Evolutionary conservation across 371 early-diverging fungal species (phyloP).

Genomic region (Mortierella sp.): DNA sequence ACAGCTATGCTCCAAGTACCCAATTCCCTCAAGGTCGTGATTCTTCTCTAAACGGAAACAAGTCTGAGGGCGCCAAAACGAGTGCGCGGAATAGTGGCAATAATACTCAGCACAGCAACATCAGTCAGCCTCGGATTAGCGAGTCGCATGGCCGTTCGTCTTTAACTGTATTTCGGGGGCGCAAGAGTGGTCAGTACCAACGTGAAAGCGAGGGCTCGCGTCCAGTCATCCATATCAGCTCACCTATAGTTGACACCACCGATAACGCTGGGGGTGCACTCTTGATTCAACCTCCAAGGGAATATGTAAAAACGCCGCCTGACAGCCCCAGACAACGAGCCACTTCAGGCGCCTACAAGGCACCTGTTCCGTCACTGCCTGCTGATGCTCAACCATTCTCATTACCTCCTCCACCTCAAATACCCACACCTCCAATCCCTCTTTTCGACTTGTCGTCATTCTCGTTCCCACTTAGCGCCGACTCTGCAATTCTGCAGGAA

Average conservation of each 20-base stretch:
- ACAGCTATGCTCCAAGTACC: constrained; percentile 8
- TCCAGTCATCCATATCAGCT: constrained; percentile 24
- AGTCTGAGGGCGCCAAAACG: background rate
- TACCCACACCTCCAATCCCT: constrained; percentile 6
- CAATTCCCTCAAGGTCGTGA: background rate
- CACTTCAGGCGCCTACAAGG: constrained; percentile 36
- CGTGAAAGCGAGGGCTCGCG: constrained; percentile 18
- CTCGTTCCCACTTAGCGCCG: constrained; percentile 8
- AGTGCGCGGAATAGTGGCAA: constrained; percentile 29
- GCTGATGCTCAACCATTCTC: constrained; percentile 10
- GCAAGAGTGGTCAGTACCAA: constrained; percentile 35
- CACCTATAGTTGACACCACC: constrained; percentile 27
- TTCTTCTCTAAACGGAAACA: background rate
- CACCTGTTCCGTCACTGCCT: constrained; percentile 36
- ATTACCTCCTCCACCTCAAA: constrained; percentile 8
- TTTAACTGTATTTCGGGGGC: constrained; percentile 40
- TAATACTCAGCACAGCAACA: constrained; percentile 22
- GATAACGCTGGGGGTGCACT: background rate
- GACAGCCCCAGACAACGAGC: background rate
- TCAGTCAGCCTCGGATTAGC: constrained; percentile 31
- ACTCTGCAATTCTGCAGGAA: constrained; percentile 12
- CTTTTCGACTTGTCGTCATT: constrained; percentile 7
- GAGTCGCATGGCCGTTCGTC: constrained; percentile 31
- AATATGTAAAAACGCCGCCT: background rate
- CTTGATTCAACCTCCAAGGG: constrained; percentile 8